A percentile compares a stretch with the other conserved stretches of the same genome.
Conservation (phyloP, 169 alveolate species). For the Babesia caballi region DNA sequence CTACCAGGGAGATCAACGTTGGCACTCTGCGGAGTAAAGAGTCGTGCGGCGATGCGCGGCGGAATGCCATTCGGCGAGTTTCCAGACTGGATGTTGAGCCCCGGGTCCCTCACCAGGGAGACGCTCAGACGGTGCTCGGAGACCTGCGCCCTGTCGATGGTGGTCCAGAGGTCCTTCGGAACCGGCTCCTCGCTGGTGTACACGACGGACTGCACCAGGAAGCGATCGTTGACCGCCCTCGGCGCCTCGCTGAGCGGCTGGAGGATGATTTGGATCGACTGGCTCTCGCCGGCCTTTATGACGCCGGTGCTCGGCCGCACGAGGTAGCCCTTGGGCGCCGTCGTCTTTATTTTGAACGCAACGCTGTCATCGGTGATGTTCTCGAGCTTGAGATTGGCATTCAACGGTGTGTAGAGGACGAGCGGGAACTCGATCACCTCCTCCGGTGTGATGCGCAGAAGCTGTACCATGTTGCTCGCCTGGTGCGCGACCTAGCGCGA, state of each 20-base stretch:
- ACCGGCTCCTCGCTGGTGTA: constrained; percentile 75
- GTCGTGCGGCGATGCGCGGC: constrained; percentile 71
- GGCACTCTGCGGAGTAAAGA: constrained; percentile 69
- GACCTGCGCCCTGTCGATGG: constrained; percentile 74
- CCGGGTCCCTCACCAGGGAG: constrained; percentile 74
- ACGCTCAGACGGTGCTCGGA: constrained; percentile 83
- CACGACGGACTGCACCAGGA: constrained; percentile 77
- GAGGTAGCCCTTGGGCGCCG: constrained; percentile 84
- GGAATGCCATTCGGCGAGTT: constrained; percentile 68
- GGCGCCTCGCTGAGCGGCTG: constrained; percentile 84
- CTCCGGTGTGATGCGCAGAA: constrained; percentile 79
- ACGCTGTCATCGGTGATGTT: constrained; percentile 78
- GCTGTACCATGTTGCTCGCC: constrained; percentile 26
- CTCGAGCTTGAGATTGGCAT: constrained; percentile 77
- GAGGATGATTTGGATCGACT: constrained; percentile 79
- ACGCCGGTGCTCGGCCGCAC: constrained; percentile 84
- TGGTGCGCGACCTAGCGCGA: not conserved
- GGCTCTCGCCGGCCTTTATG: constrained; percentile 77
- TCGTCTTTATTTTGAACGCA: constrained; percentile 84
- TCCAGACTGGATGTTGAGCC: constrained; percentile 64
- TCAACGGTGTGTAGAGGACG: constrained; percentile 81
- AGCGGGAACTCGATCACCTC: constrained; percentile 84
- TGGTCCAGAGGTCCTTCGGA: constrained; percentile 82
- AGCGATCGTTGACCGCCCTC: constrained; percentile 76
- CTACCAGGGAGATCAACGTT: constrained; percentile 69